A percentile compares a stretch with the other conserved stretches of the same genome.
Conservation (phyloP, 2,329 filamentous ascomycete genomes). For the Trichophyton schoenleinii region DNA sequence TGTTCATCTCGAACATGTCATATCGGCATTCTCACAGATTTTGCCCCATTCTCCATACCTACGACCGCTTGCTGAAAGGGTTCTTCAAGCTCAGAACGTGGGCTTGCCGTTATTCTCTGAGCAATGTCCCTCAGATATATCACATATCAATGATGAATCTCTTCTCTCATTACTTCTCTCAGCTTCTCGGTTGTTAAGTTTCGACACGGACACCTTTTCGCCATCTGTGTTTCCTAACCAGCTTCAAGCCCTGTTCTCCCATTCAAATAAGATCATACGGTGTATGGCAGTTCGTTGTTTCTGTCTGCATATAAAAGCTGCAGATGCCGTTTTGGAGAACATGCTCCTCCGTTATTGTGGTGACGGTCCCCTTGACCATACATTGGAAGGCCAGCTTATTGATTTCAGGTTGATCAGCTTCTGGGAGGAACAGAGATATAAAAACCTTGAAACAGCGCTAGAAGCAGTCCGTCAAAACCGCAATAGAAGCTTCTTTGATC, state of each 20-base stretch:
- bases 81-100: constrained; percentile 24
- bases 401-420: constrained; percentile 65
- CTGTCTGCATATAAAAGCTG: constrained; percentile 62
- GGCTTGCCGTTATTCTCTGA: constrained; percentile 23
- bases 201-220: constrained; percentile 57
- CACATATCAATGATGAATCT: constrained; percentile 26
- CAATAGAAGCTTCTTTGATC: constrained; percentile 15
- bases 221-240: constrained; percentile 51
- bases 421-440: constrained; percentile 50
- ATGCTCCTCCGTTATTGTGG: constrained; percentile 57
- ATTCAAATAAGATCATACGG: constrained; percentile 48
- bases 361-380: constrained; percentile 49
- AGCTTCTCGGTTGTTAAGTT: constrained; percentile 65
- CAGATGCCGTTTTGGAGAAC: constrained; percentile 63
- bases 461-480: constrained; percentile 16
- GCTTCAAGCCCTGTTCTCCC: constrained; percentile 56
- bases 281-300: constrained; percentile 75
- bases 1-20: constrained; percentile 31
- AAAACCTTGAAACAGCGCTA: constrained; percentile 30
- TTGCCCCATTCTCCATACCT: constrained; percentile 73
- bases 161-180: constrained; percentile 48
- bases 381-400: constrained; percentile 61
- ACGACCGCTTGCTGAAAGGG: constrained; percentile 54
- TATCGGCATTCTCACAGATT: constrained; percentile 65
- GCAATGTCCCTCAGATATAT: constrained; percentile 20